Evolutionary conservation across 352 stramenopile species (phyloP).

Genomic region (Stramenopiles sp.): DNA sequence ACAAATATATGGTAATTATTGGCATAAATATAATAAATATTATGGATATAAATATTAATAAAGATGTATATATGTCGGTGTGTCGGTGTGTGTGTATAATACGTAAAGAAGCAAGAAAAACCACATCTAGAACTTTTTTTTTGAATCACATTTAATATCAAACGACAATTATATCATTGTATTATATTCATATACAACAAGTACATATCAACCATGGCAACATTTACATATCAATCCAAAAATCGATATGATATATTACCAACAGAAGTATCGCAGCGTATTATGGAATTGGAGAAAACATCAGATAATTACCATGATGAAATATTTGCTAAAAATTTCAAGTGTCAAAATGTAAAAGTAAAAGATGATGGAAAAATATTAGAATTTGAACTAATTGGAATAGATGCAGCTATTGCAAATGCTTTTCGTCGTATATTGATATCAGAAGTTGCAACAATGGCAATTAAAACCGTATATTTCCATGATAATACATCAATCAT

Average conservation of each 20-base stretch:
- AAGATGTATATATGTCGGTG: too few relatives aligned
- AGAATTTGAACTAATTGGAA: constrained; percentile 66
- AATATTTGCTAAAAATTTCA: background rate
- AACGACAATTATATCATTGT: too few relatives aligned
- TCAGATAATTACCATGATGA: background rate
- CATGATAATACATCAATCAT: constrained; percentile 80
- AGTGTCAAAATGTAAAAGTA: background rate
- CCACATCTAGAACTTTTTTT: too few relatives aligned
- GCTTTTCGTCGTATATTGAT: constrained; percentile 66
- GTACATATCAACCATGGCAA: too few relatives aligned
- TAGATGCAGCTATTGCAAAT: constrained; percentile 72
- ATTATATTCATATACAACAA: too few relatives aligned
- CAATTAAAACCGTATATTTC: constrained; percentile 78
- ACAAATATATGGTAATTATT: too few relatives aligned
- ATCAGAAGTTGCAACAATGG: constrained; percentile 69
- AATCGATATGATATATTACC: background rate
- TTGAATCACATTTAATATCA: too few relatives aligned
- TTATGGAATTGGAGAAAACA: background rate
- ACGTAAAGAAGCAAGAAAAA: too few relatives aligned
- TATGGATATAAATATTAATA: too few relatives aligned
- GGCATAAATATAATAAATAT: too few relatives aligned
- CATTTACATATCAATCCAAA: background rate
- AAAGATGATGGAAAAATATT: constrained; percentile 54
- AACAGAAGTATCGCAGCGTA: background rate
- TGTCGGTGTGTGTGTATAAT: too few relatives aligned